Percentiles rank a stretch among this genome's conserved stretches.
Conservation (phyloP, 2,329 filamentous ascomycete genomes). For the Ceratocystiopsis minuta region DNA sequence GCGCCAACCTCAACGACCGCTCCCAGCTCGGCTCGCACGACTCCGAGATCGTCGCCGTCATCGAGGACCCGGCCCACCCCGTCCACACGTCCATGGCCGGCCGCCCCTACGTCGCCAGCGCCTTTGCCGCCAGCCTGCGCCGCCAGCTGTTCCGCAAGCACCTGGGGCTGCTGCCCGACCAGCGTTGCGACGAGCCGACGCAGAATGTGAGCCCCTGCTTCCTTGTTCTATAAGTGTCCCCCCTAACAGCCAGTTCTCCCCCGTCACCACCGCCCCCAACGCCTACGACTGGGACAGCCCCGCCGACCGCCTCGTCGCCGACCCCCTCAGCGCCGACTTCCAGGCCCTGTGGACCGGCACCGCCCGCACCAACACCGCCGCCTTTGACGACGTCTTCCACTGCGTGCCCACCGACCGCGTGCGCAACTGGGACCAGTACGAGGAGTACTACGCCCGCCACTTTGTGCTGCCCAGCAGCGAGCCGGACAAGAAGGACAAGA, state of each 20-base stretch:
- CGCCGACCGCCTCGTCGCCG: slow-evolving; percentile 49
- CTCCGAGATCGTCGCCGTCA: slow-evolving; percentile 73
- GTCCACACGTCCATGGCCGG: slow-evolving; percentile 61
- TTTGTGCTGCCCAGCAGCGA: slow-evolving; percentile 39
- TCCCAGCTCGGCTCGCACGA: slow-evolving; percentile 75
- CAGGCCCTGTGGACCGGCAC: slow-evolving; percentile 53
- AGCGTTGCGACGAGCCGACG: slow-evolving; percentile 48
- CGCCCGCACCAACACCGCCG: slow-evolving; percentile 60
- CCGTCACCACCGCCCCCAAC: slow-evolving; percentile 50
- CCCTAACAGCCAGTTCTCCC: slow-evolving; percentile 33
- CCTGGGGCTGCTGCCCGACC: slow-evolving; percentile 59
- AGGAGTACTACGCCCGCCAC: slow-evolving; percentile 48
- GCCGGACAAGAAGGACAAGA: slow-evolving; percentile 22
- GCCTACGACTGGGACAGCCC: slow-evolving; percentile 53
- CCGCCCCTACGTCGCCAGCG: slow-evolving; percentile 46
- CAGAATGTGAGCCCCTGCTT: slow-evolving; percentile 35
- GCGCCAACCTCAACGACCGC: slow-evolving; percentile 36
- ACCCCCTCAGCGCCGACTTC: slow-evolving; percentile 55
- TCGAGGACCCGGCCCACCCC: slow-evolving; percentile 51
- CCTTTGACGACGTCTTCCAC: slow-evolving; percentile 70
- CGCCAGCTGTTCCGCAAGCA: slow-evolving; percentile 81
- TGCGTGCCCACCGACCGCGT: slow-evolving; percentile 52
- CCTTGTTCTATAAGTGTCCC: neutral
- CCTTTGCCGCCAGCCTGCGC: slow-evolving; percentile 61
- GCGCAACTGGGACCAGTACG: slow-evolving; percentile 54